A percentile compares a stretch with the other conserved stretches of the same genome.
These are phyloP conservation scores for Avena sativa DNA, from an alignment of 176 grass and related monocot species.

Conservation along the genomic window DNA sequence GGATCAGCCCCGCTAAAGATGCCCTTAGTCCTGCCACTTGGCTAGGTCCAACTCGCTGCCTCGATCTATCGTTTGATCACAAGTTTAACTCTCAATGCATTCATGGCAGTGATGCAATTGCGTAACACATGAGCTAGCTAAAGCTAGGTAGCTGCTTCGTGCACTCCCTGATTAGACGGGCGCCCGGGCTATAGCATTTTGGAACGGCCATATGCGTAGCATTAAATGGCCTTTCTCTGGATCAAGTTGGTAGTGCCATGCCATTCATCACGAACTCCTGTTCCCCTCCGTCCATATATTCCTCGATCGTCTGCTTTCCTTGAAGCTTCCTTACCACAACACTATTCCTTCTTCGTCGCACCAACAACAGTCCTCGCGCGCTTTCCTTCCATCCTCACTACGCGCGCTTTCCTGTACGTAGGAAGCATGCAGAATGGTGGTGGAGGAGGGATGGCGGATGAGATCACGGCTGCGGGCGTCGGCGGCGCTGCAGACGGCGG, in stretches of 20 bases:
- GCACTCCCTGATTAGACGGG: too few species aligned
- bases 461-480: neutral
- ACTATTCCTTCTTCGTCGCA: neutral
- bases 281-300: neutral
- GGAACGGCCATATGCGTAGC: too few species aligned
- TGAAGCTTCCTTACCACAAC: neutral
- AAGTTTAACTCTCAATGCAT: too few species aligned
- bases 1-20: too few species aligned
- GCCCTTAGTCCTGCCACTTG: neutral
- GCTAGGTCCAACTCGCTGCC: neutral
- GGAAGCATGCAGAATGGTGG: neutral
- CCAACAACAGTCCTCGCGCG: neutral
- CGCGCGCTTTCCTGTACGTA: too few species aligned
- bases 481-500: slow-evolving; percentile 1
- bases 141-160: too few species aligned
- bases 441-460: neutral
- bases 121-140: too few species aligned
- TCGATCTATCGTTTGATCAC: too few species aligned
- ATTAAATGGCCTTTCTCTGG: too few species aligned
- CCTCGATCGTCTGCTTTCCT: neutral
- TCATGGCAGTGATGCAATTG: too few species aligned
- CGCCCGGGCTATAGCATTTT: too few species aligned
- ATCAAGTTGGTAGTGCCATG: neutral
- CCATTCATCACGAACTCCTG: slow-evolving; percentile 3
- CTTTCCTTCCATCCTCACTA: neutral